Conservation (phyloP, 1,284 basidiomycete genomes). For the Puccinia novopanici region DNA sequence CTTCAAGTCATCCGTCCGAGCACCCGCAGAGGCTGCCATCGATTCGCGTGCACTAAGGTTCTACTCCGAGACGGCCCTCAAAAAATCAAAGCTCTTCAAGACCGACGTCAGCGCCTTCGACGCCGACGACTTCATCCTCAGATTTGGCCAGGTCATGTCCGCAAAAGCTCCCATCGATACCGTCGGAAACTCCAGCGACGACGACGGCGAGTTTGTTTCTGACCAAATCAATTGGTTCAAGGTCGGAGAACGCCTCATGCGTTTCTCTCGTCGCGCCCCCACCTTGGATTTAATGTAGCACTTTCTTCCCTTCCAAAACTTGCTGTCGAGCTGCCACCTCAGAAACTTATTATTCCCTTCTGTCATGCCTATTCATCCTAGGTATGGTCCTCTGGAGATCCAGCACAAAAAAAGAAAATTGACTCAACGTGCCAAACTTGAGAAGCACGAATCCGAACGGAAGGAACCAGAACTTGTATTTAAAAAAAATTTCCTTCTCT, state of each 20-base stretch:
- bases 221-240: conserved; percentile 36
- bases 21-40: conserved; percentile 56
- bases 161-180: conserved; percentile 61
- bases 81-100: conserved; percentile 81
- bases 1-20: conserved; percentile 51
- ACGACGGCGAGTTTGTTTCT: conserved; percentile 58
- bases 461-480: conserved; percentile 34
- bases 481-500: neutral
- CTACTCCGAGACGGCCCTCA: conserved; percentile 59
- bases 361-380: no score
- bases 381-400: conserved; percentile 45
- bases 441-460: conserved; percentile 21
- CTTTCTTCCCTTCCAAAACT: neutral
- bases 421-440: neutral
- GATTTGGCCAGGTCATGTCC: conserved; percentile 72
- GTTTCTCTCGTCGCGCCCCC: no score
- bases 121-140: conserved; percentile 75
- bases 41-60: conserved; percentile 56
- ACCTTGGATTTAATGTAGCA: neutral
- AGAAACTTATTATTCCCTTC: no score
- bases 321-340: no score
- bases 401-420: conserved; percentile 35
- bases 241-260: conserved; percentile 30
- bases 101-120: conserved; percentile 78
- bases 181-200: conserved; percentile 59